Conservation (phyloP, 2,329 filamentous ascomycete genomes). For the Didymella lethalis region DNA sequence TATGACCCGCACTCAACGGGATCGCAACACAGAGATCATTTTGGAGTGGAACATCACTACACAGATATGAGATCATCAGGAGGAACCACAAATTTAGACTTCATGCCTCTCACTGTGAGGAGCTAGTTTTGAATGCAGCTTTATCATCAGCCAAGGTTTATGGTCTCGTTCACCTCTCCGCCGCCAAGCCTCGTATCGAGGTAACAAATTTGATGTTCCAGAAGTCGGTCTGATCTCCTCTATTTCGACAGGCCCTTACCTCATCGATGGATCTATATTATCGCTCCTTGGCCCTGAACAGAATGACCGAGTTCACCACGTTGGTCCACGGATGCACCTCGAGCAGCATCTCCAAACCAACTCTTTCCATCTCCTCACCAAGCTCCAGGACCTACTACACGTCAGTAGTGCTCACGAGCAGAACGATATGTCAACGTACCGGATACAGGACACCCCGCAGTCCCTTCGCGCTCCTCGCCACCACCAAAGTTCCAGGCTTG, state of each 20-base stretch:
- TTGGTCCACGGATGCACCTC: conserved; percentile 59
- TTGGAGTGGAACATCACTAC: neutral
- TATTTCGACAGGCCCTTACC: too few relatives aligned
- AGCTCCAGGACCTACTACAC: conserved; percentile 50
- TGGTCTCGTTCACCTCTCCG: neutral
- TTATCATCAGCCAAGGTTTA: too few relatives aligned
- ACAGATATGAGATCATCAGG: neutral
- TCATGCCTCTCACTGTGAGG: conserved; percentile 6
- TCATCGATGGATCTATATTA: neutral
- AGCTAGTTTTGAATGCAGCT: neutral
- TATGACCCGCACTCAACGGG: neutral
- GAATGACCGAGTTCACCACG: conserved; percentile 61
- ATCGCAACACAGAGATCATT: neutral
- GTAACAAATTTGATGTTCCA: neutral
- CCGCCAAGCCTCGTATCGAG: neutral
- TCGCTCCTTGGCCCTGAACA: conserved; percentile 40
- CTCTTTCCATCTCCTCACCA: conserved; percentile 38
- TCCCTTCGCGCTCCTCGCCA: conserved; percentile 57
- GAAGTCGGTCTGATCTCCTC: neutral
- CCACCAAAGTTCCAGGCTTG: conserved; percentile 55
- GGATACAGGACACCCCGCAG: conserved; percentile 59
- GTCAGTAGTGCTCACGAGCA: neutral
- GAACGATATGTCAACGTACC: conserved; percentile 39
- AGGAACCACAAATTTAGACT: conserved; percentile 8
- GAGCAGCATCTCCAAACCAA: conserved; percentile 52